A percentile compares a stretch with the other conserved stretches of the same genome.
Evolutionary conservation across 176 grass and related monocot genomes (phyloP).

Genomic region (Musa acuminata): DNA sequence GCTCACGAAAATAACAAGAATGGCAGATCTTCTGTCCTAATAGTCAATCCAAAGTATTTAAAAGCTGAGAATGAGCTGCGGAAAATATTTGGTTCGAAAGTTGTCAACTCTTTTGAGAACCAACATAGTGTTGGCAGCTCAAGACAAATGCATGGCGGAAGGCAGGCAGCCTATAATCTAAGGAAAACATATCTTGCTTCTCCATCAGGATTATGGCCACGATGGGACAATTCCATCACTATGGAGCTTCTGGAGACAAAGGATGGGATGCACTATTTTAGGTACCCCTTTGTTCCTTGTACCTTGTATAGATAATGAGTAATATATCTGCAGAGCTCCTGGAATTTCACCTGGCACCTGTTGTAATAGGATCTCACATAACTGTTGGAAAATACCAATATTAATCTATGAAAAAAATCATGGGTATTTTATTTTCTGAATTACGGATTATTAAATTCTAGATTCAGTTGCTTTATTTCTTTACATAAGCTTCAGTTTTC

Average conservation of each 20-base stretch:
- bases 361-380: too few species aligned
- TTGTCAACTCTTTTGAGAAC: constrained; percentile 91
- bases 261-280: constrained; percentile 75
- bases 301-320: background rate
- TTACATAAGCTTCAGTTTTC: background rate
- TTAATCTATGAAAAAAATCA: background rate
- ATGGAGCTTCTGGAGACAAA: constrained; percentile 85
- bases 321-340: background rate
- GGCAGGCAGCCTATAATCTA: constrained; percentile 51
- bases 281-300: constrained; percentile 29
- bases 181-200: constrained; percentile 81
- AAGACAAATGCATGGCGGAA: constrained; percentile 66
- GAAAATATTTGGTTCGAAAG: constrained; percentile 97
- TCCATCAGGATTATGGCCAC: constrained; percentile 59
- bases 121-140: constrained; percentile 51
- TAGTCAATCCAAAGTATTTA: constrained; percentile 70
- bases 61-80: constrained; percentile 94
- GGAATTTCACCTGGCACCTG: background rate
- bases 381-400: background rate
- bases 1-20: constrained; percentile 21
- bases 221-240: constrained; percentile 77
- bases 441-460: background rate
- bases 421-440: too few species aligned
- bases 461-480: background rate
- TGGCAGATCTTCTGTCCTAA: constrained; percentile 38